phyloP scores from a whole-genome alignment of 371 early-diverging fungal species.

The Saksenaea vasiformis region DNA sequence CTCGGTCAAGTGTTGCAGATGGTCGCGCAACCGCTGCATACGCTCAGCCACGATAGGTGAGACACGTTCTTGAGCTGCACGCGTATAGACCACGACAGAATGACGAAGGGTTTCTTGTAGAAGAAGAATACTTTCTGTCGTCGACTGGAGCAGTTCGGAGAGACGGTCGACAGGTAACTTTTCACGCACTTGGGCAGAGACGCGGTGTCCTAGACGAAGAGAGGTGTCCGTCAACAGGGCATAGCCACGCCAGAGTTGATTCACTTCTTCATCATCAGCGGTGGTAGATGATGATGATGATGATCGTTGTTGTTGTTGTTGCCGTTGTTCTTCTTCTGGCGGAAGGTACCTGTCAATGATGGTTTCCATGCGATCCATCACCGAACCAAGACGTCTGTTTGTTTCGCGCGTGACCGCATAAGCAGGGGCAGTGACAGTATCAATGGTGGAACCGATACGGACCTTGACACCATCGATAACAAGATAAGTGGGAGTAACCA shows the following conservation, averaged over 20 bases:
- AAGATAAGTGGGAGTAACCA: conserved; percentile 37
- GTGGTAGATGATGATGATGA: too few relatives aligned
- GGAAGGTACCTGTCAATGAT: conserved; percentile 54
- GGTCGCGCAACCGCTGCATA: not conserved
- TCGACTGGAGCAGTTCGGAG: conserved; percentile 25
- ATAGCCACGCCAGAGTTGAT: conserved; percentile 40
- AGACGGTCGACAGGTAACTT: conserved; percentile 18
- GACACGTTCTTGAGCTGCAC: conserved; percentile 32
- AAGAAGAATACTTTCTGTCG: conserved; percentile 20
- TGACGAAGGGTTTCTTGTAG: conserved; percentile 33
- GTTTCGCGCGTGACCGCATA: conserved; percentile 37
- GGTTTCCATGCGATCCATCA: conserved; percentile 47
- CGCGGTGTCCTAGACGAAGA: conserved; percentile 29
- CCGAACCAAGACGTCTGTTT: conserved; percentile 41
- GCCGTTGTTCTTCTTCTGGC: conserved; percentile 17
- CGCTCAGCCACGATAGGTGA: conserved; percentile 22
- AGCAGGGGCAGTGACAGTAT: conserved; percentile 24
- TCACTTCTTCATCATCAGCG: conserved; percentile 41
- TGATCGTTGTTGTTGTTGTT: conserved; percentile 30
- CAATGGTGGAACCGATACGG: conserved; percentile 28
- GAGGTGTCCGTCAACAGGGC: conserved; percentile 27
- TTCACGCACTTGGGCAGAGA: conserved; percentile 35
- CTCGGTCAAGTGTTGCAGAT: conserved; percentile 16
- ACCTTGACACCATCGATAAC: conserved; percentile 31
- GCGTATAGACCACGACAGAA: conserved; percentile 27